Base-by-base conservation (phyloP, 2,329 filamentous ascomycete genomes). In the Dactylella cylindrospora region DNA sequence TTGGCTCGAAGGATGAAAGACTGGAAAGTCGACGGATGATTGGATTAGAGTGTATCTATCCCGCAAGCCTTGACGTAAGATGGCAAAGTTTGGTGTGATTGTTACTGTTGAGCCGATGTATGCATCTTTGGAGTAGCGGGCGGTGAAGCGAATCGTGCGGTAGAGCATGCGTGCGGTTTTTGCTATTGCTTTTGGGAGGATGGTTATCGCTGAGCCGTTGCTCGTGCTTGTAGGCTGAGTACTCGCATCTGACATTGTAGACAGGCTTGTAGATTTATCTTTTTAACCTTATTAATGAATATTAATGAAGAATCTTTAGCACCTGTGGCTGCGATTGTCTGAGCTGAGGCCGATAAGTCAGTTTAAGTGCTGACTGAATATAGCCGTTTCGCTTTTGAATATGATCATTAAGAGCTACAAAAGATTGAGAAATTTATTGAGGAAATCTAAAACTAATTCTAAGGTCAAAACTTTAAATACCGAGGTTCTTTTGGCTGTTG, bases 21-120 rank as follows among this genome's bases (percentile, higher is more conserved):
- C 15, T 1, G 59, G 51, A 17, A 64, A 64, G 22, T 64, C 59
- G 4, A 64, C 45, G 2, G 59, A 51, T 3, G 50, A 57, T 10
- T 64, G 50, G 3, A 64, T 23, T 5, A 64, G 39, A 7, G 52
- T 57, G 17, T 55, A 64, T 12, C 52, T 35, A 19, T 64, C 59
- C 13, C 59, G 32, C 2, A 57, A 23, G 22, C 59, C 59, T 8
- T 55, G 50, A 25, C 59, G 50, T 15, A 64, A 38, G 7, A 57
- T 41, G 1, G 51, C 59, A 22, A 46, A 50, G 8, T 64, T 57
- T 5, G 50, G 51, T 6, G 50, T 64, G 3, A 64, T 23, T 15
- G 52, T 57, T 8, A 64, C 36, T 6, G 26, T 40, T 22, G 51
- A 57, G 5, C 59, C 59, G 45, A 64, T 44, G 35, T 64, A 64